Conservation (phyloP, 2,329 filamentous ascomycete species). For the Hymenoscyphus fructigenus region DNA sequence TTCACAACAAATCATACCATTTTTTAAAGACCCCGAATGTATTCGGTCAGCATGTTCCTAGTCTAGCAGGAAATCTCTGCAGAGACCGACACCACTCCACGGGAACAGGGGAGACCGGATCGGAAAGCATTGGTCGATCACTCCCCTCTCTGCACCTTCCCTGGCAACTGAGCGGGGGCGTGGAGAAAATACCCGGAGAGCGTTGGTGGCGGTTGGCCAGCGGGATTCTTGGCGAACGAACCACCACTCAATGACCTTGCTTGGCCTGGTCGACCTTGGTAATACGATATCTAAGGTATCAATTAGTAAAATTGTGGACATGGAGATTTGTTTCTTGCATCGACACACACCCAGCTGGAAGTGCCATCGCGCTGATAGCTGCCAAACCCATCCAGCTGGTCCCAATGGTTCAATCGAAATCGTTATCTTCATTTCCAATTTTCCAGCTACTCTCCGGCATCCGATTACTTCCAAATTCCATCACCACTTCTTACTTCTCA, state of each 20-base stretch:
- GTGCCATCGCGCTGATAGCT: not conserved
- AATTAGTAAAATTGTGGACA: constrained; percentile 3
- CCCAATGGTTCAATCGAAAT: not conserved
- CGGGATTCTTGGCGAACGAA: not conserved
- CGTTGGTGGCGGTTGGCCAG: not conserved
- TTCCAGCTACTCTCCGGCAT: not conserved
- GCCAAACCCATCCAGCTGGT: not conserved
- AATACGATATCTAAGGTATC: not conserved
- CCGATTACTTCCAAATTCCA: not conserved
- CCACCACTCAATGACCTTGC: not conserved
- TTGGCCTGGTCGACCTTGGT: not conserved
- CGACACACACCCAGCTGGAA: too few species aligned
- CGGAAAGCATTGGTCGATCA: not conserved
- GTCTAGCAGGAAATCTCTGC: too few species aligned
- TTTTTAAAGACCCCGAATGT: not conserved
- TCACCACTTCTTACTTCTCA: not conserved
- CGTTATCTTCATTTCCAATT: not conserved
- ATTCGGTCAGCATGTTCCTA: not conserved
- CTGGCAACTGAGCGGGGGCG: not conserved
- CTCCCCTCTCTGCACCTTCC: not conserved
- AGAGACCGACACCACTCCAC: too few species aligned
- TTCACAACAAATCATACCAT: not conserved
- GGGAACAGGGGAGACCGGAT: too few species aligned
- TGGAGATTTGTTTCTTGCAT: not conserved
- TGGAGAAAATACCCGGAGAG: not conserved